These are phyloP conservation scores for Rhizopogon vulgaris DNA, from an alignment of 768 basidiomycete species.

Conservation along the genomic window DNA sequence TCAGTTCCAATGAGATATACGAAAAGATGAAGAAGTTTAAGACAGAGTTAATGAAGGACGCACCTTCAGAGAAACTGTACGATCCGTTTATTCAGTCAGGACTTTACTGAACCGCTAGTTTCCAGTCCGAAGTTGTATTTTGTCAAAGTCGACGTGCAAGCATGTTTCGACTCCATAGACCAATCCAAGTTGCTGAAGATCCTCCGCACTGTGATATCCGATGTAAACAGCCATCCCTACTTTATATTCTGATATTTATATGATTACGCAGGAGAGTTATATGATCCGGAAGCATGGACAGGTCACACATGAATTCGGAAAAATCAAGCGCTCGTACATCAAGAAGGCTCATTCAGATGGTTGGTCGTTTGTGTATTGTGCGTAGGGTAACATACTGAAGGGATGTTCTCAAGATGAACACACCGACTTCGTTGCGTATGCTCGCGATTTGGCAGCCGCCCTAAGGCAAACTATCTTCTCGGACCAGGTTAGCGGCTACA, in stretches of 20 bases:
- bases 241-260: slow-evolving; percentile 1
- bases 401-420: slow-evolving; percentile 52
- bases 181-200: slow-evolving; percentile 81
- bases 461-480: slow-evolving; percentile 78
- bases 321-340: slow-evolving; percentile 48
- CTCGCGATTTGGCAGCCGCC: slow-evolving; percentile 55
- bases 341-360: slow-evolving; percentile 67
- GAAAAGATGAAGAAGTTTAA: slow-evolving; percentile 68
- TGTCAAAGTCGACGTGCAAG: slow-evolving; percentile 92
- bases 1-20: slow-evolving; percentile 81
- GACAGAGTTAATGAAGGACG: slow-evolving; percentile 32
- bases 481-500: slow-evolving; percentile 54
- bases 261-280: slow-evolving; percentile 54
- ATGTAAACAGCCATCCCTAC: slow-evolving; percentile 34
- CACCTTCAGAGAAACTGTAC: slow-evolving; percentile 46
- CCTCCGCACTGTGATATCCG: slow-evolving; percentile 62
- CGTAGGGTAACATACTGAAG: neutral
- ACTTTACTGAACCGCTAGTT: neutral
- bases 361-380: slow-evolving; percentile 16
- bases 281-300: slow-evolving; percentile 66
- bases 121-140: slow-evolving; percentile 85
- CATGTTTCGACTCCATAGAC: slow-evolving; percentile 95
- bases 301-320: slow-evolving; percentile 50
- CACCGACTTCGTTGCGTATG: slow-evolving; percentile 67
- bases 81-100: slow-evolving; percentile 6